Evolutionary conservation across 352 stramenopile species (phyloP), one percentile per base, ranked within the genome.

Genomic region (Globisporangium megalacanthum): DNA sequence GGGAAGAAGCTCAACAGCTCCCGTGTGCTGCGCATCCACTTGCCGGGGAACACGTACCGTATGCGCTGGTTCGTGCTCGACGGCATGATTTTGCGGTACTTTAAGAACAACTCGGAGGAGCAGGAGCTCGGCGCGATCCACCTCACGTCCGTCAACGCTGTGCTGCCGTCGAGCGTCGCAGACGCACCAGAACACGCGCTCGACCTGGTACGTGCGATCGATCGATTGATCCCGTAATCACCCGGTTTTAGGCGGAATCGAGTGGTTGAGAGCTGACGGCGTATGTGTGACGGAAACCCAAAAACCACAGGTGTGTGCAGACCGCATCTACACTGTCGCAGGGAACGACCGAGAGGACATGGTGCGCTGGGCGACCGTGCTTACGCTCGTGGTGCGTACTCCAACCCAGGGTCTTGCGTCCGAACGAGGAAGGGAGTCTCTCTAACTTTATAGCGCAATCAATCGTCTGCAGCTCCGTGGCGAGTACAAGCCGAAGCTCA

Each of bases 401-500:
- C 2, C 45, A 29, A 29, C 1, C 1, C 25, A 29, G 25, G 25
- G 25, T 29, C 25, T 29, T 29, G 25, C 2, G 25, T 29, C 25
- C 25, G 25, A 29, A 29, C 1, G 25, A 29, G 25, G 25, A 29
- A 29, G 25, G n/a, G n/a, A n/a, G n/a, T n/a, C n/a, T n/a, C n/a
- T n/a, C n/a, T n/a, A n/a, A n/a, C n/a, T n/a, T n/a, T n/a, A n/a
- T n/a, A 17, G 13, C 25, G 6, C 29, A n/a, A 46, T 52, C 29
- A n/a, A 46, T 52, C 8, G 33, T 58, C 15, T 44, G 4, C 61
- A 89, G 79, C 64, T 92, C 44, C 72, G 82, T n/a, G 83, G 81
- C 15, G 85, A 95, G 58, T 95, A 95, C 65, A 90, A 93, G 54
- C 85, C 85, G 8, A 95, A 95, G 69, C 61, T 93, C n/a, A 95